phyloP scores from a whole-genome alignment of 257 asterid species.

The Echium plantagineum region DNA sequence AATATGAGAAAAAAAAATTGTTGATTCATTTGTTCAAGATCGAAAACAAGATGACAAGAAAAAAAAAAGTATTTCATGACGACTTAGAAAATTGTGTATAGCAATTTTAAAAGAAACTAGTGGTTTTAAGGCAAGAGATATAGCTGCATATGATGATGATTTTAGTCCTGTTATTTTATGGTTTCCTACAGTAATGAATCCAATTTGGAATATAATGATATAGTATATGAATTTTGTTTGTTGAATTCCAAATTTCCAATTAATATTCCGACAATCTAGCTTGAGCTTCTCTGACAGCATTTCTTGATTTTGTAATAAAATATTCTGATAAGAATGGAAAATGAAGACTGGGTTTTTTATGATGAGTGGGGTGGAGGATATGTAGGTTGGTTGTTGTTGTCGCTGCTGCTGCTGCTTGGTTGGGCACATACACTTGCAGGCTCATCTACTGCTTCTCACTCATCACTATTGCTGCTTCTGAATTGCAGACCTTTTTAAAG shows the following conservation, averaged over 20 bases:
- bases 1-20: not conserved
- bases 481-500: constrained; percentile 29
- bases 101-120: constrained; percentile 20
- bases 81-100: constrained; percentile 8
- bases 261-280: no score
- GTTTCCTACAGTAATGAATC: constrained; percentile 12
- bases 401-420: constrained; percentile 33
- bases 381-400: constrained; percentile 37
- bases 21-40: not conserved
- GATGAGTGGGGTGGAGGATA: constrained; percentile 3
- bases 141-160: constrained; percentile 16
- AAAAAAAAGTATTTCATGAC: no score
- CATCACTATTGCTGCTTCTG: not conserved
- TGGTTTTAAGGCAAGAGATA: constrained; percentile 13
- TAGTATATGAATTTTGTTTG: no score
- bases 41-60: not conserved
- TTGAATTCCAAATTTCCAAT: no score
- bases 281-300: not conserved
- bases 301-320: not conserved
- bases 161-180: constrained; percentile 26
- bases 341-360: not conserved
- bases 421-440: constrained; percentile 32
- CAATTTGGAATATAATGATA: constrained; percentile 6
- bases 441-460: no score
- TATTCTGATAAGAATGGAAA: constrained; percentile 9